Base-by-base conservation (phyloP, 257 asterid genomes). In the Nicotiana knightiana region DNA sequence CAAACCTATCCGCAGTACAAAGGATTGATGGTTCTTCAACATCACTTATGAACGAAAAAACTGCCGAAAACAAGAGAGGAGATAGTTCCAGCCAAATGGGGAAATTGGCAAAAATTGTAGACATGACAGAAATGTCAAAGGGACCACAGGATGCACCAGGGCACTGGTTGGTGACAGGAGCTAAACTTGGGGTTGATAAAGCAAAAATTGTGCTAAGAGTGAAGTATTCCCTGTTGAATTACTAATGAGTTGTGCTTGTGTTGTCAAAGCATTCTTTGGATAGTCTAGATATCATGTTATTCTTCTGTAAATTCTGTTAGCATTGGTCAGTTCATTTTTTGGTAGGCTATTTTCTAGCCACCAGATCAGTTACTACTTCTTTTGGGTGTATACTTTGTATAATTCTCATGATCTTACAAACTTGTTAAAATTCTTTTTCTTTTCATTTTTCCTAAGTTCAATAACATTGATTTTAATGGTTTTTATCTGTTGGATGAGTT, bases 101-200 rank as follows among this genome's bases (percentile, higher is more conserved):
- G 13, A 96, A 96, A 85, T 86, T 96, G 85, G 94, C 89, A 1
- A 96, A 93, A 82, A 92, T 96, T 13, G 99, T 96, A 78, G 99
- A 96, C 81, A 88, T 89, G 90, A 91, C 98, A 11, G 99, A 96
- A 83, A 93, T 96, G 99, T 92, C 90, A n/a, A 96, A 93, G 82
- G 99, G 99, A 57, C 99, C 99, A 4, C 98, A 94, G 62, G 99
- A 96, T 84, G 88, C 91, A 82, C 99, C 99, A 0, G 99, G 99
- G 3, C 99, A 96, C 79, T 96, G 99, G 99, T 43, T 96, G 83
- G 97, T 96, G 10, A 96, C 99, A 0, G 99, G 99, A 67, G 99
- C 99, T n/a, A 96, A 96, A 90, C 98, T 96, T 81, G 99, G 99
- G n/a, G 97, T 96, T 43, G 98, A 96, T 83, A 94, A 93, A 85